Percentiles rank a stretch among this genome's conserved stretches.
Evolutionary conservation across 768 basidiomycete species (phyloP).

Genomic region (Termitomyces sp.): DNA sequence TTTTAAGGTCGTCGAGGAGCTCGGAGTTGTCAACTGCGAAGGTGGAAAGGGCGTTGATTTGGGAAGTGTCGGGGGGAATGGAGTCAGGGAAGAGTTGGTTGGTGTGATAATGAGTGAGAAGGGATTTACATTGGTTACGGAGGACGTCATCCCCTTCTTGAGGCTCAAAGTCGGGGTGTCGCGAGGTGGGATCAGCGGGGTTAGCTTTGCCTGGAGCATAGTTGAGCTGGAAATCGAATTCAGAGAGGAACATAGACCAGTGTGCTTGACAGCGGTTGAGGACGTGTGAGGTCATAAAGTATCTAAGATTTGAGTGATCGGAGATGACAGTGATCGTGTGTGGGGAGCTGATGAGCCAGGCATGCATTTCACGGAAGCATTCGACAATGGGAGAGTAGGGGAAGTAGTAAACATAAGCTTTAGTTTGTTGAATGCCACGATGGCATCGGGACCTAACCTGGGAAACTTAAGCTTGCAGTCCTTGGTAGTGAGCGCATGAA

Average conservation of each 20-base stretch:
- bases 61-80: neutral
- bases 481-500: constrained; percentile 23
- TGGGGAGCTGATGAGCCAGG: constrained; percentile 26
- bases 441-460: neutral
- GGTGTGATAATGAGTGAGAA: constrained; percentile 26
- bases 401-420: no score
- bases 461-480: constrained; percentile 4
- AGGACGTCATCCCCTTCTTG: constrained; percentile 25
- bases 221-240: constrained; percentile 31
- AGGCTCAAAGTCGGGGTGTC: constrained; percentile 26
- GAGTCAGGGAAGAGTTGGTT: constrained; percentile 17
- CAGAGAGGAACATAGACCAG: constrained; percentile 41
- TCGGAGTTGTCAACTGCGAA: constrained; percentile 25
- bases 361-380: constrained; percentile 29
- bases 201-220: constrained; percentile 26
- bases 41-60: constrained; percentile 13
- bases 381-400: constrained; percentile 37
- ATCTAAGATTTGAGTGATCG: constrained; percentile 40
- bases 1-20: constrained; percentile 20
- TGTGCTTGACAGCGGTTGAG: constrained; percentile 41
- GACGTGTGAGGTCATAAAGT: constrained; percentile 35
- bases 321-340: constrained; percentile 20
- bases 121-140: constrained; percentile 19
- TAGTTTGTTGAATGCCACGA: no score
- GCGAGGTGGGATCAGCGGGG: constrained; percentile 28